phyloP scores from a whole-genome alignment of 1,284 basidiomycete species.

The Cerrena zonata region DNA sequence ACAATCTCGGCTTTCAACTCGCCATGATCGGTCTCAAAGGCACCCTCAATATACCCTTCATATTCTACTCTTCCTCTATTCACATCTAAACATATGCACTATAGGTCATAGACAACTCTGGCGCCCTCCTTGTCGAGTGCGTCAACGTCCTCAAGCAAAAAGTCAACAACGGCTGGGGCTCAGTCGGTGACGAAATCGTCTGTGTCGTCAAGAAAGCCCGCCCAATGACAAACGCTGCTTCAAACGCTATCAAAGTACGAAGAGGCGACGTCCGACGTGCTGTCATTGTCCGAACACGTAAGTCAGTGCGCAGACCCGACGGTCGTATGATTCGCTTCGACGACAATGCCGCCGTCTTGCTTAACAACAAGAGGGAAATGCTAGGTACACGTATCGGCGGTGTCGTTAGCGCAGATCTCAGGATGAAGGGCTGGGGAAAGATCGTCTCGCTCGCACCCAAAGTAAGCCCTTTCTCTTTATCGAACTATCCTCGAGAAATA shows the following conservation, averaged over 20 bases:
- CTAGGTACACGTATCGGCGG: conserved; percentile 92
- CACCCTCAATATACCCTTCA: conserved; percentile 67
- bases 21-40: conserved; percentile 92
- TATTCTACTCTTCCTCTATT: background rate
- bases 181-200: conserved; percentile 91
- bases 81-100: background rate
- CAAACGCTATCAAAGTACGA: conserved; percentile 72
- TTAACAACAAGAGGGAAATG: conserved; percentile 98
- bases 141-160: conserved; percentile 97
- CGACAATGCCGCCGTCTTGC: conserved; percentile 92
- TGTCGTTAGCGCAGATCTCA: conserved; percentile 85
- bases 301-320: conserved; percentile 78
- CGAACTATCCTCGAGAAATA: too few species aligned
- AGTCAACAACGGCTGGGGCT: conserved; percentile 80
- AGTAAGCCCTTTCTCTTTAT: conserved; percentile 45
- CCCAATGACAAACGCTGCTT: conserved; percentile 62
- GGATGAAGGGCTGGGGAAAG: conserved; percentile 92
- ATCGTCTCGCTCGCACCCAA: conserved; percentile 89
- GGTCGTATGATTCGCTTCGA: conserved; percentile 87
- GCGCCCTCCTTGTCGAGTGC: conserved; percentile 90
- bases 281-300: conserved; percentile 89
- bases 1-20: too few species aligned
- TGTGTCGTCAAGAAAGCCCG: conserved; percentile 92
- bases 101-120: conserved; percentile 98
- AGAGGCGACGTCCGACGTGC: conserved; percentile 91